These are phyloP conservation scores for Vitis amurensis DNA, from an alignment of 164 flowering plant species.

Conservation along the genomic window DNA sequence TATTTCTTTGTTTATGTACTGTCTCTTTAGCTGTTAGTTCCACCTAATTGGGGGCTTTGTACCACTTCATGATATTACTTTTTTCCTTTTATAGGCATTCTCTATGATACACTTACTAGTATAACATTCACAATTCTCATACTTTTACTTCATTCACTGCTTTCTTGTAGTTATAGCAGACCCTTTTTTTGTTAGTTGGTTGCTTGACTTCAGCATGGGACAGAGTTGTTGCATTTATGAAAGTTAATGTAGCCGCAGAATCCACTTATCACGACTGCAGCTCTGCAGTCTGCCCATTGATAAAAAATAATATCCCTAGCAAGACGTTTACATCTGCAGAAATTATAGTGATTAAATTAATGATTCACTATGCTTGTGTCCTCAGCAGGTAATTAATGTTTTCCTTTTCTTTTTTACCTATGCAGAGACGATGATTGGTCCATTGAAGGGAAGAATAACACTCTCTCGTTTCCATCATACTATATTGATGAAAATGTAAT, in stretches of 20 bases:
- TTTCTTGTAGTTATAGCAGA: too few relatives aligned
- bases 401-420: constrained; percentile 5
- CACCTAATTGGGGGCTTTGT: too few relatives aligned
- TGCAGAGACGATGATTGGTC: constrained; percentile 97
- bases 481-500: constrained; percentile 98
- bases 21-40: background rate
- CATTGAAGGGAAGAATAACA: constrained; percentile 73
- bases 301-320: too few relatives aligned
- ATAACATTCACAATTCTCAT: too few relatives aligned
- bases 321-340: background rate
- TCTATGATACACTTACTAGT: too few relatives aligned
- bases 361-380: background rate
- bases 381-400: background rate
- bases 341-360: background rate
- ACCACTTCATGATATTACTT: too few relatives aligned
- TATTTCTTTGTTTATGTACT: constrained; percentile 13
- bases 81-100: too few relatives aligned
- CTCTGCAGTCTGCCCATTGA: too few relatives aligned
- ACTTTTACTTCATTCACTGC: too few relatives aligned
- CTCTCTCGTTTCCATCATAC: constrained; percentile 92
- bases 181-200: background rate
- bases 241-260: background rate
- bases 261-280: background rate
- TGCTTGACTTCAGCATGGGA: background rate
- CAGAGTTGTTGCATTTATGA: background rate